These are phyloP conservation scores for Fallopia convolvulus DNA, from an alignment of 148 eudicot species.

Conservation along the genomic window DNA sequence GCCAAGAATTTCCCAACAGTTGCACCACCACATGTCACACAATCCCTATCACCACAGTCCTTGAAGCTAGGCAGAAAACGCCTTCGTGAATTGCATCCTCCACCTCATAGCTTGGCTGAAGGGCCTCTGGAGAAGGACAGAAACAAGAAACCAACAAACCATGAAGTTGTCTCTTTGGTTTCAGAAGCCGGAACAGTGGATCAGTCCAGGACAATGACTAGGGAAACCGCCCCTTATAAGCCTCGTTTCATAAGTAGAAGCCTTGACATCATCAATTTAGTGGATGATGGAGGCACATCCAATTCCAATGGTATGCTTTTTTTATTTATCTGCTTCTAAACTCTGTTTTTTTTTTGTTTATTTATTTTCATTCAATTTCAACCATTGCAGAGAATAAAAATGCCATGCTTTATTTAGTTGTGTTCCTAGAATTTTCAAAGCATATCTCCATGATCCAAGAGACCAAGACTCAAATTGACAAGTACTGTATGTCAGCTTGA, in stretches of 20 bases:
- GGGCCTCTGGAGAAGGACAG: conserved; percentile 17
- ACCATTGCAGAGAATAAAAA: not conserved
- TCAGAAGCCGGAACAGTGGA: conserved; percentile 20
- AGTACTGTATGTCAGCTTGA: not conserved
- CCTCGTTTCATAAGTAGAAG: conserved; percentile 12
- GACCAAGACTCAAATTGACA: not conserved
- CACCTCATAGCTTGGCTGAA: conserved; percentile 18
- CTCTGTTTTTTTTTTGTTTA: not conserved
- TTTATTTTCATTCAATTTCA: not conserved
- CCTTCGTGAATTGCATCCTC: conserved; percentile 35
- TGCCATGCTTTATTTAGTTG: not conserved
- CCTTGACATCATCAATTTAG: conserved; percentile 16
- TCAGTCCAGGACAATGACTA: conserved; percentile 10
- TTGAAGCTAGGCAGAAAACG: conserved; percentile 41
- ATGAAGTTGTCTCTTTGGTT: conserved; percentile 13
- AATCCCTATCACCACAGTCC: conserved; percentile 40
- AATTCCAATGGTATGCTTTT: conserved; percentile 18
- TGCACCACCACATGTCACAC: conserved; percentile 28
- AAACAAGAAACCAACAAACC: conserved; percentile 14
- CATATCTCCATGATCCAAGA: not conserved
- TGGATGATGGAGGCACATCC: conserved; percentile 24
- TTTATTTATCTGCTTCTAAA: not conserved
- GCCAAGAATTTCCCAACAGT: conserved; percentile 65
- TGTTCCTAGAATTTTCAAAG: not conserved
- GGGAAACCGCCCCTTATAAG: conserved; percentile 15